Evolutionary conservation across 2,329 filamentous ascomycete genomes (phyloP).

Genomic region (Trichothecium sympodiale): DNA sequence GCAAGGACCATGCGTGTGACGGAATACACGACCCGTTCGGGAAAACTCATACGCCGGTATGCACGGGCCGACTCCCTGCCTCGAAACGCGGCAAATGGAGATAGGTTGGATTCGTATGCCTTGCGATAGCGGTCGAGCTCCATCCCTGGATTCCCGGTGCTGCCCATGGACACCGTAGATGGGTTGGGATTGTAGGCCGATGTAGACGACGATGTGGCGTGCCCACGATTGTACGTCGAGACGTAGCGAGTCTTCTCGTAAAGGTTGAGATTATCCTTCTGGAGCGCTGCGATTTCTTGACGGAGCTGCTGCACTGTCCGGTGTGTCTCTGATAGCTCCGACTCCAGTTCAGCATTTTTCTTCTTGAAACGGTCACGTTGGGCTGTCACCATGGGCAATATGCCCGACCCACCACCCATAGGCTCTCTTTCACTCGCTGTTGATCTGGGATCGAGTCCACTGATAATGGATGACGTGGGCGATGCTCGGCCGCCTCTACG

Average conservation of each 20-base stretch:
- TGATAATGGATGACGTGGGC: conserved; percentile 95
- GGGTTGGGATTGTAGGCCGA: conserved; percentile 63
- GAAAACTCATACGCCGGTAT: conserved; percentile 85
- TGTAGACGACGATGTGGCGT: conserved; percentile 29
- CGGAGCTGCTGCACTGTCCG: conserved; percentile 73
- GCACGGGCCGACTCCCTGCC: conserved; percentile 87
- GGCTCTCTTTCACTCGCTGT: conserved; percentile 42
- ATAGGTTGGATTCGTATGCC: conserved; percentile 90
- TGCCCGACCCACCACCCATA: conserved; percentile 68
- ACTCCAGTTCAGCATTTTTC: conserved; percentile 81
- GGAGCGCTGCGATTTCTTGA: conserved; percentile 81
- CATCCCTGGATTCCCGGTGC: conserved; percentile 46
- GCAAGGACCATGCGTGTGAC: conserved; percentile 85
- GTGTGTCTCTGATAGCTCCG: conserved; percentile 78
- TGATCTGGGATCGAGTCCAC: conserved; percentile 70
- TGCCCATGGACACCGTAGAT: conserved; percentile 52
- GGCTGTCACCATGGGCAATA: conserved; percentile 95
- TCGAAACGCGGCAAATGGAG: conserved; percentile 89
- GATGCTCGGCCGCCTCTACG: conserved; percentile 63
- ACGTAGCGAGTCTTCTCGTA: conserved; percentile 98
- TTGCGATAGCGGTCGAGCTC: conserved; percentile 77
- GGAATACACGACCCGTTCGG: conserved; percentile 82
- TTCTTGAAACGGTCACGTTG: conserved; percentile 98
- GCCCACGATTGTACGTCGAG: conserved; percentile 76
- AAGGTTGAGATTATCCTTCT: conserved; percentile 89